Percentiles rank a stretch among this genome's conserved stretches.
Conservation (phyloP, 352 stramenopile genomes). For the Globisporangium polare region DNA sequence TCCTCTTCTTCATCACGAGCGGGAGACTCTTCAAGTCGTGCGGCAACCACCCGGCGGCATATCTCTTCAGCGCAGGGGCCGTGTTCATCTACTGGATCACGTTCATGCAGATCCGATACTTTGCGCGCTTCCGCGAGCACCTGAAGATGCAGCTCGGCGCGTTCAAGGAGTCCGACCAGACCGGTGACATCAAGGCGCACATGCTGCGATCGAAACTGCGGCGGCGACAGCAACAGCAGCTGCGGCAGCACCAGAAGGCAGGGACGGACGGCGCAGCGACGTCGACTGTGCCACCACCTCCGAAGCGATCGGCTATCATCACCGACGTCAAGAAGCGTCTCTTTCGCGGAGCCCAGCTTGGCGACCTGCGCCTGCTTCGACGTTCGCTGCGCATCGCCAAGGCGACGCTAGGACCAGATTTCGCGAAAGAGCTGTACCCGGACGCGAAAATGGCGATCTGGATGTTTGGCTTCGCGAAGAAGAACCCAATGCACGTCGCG, state of each 20-base stretch:
- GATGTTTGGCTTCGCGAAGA: constrained; percentile 73
- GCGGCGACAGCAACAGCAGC: constrained; percentile 35
- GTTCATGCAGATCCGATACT: constrained; percentile 64
- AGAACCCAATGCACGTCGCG: constrained; percentile 83
- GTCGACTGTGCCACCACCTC: constrained; percentile 9
- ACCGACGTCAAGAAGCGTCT: constrained; percentile 65
- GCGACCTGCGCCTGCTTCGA: constrained; percentile 56
- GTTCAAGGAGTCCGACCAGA: constrained; percentile 81
- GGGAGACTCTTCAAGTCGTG: constrained; percentile 54
- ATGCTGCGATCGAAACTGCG: constrained; percentile 56
- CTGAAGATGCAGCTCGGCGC: constrained; percentile 83
- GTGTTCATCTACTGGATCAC: constrained; percentile 56
- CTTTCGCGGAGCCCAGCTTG: constrained; percentile 67
- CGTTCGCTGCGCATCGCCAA: constrained; percentile 54
- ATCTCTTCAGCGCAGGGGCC: constrained; percentile 41
- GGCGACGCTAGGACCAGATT: constrained; percentile 42
- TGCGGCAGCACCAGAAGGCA: constrained; percentile 20
- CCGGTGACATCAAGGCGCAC: constrained; percentile 69
- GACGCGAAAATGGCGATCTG: constrained; percentile 62
- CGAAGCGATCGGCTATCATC: constrained; percentile 29
- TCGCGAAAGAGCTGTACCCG: constrained; percentile 60
- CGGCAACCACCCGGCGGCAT: constrained; percentile 34
- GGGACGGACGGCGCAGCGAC: constrained; percentile 6
- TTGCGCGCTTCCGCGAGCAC: constrained; percentile 77
- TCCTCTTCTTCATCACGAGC: constrained; percentile 56